Base-by-base conservation (phyloP, 306 rosid species). In the Ammopiptanthus mongolicus region DNA sequence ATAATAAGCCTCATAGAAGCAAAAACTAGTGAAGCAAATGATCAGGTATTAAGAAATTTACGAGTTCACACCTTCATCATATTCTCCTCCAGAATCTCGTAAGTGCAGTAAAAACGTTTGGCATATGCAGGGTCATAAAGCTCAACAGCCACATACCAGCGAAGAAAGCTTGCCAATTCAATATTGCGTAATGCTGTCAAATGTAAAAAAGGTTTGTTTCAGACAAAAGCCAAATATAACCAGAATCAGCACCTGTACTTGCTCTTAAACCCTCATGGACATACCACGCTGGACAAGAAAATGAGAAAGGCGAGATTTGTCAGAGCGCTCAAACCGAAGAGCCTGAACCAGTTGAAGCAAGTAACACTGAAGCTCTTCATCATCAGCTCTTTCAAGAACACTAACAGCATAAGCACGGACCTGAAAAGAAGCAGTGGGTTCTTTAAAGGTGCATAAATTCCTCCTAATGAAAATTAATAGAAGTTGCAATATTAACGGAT, bases 371-470 rank as follows among this genome's bases (percentile, higher is more conserved):
- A 95, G 99, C 86, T 95, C 99, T 78, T 92, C 97, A 75, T 92
- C 97, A 57, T 95, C 99, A 78, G 99, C 99, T 86, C 97, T 92
- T 86, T 89, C 96, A 85, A 95, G 99, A 77, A 95, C 93, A 74
- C 97, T 90, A 82, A 95, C 99, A 42, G 99, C 99, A 89, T 95
- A 95, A 56, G 97, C 99, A 81, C 99, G 97, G 68, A 95, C 99
- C 99, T 95, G 86, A 74, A 61, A 85, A 68, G 48, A 25, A 22
- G 68, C 19, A 69, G 52, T 62, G 61, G 22, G 59, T 57, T 76
- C 21, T 53, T 39, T 11, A 76, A 62, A 65, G 65, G 51, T 39
- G 77, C 44, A 51, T 41, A 52, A 50, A 66, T 5, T n/a, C 34
- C 15, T 83, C 47, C 37, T 6, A 36, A 5, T 31, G 48, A 59